Conservation (phyloP, 2,329 filamentous ascomycete genomes). For the Pseudocercospora eumusae region DNA sequence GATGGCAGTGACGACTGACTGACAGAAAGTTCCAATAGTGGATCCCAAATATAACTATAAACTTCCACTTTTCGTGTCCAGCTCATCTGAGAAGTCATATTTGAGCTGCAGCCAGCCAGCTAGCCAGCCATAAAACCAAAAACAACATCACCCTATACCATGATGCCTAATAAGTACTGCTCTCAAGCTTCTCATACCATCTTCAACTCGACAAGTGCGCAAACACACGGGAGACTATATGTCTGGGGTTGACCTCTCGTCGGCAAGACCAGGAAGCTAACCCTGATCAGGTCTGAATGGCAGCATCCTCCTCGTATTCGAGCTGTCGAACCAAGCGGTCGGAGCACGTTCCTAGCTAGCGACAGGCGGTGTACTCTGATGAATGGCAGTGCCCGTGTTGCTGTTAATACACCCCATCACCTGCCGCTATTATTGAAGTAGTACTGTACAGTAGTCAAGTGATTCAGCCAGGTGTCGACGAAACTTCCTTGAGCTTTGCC, state of each 20-base stretch:
- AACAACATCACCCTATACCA: neutral
- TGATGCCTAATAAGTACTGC: neutral
- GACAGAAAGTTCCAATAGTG: slow-evolving; percentile 7
- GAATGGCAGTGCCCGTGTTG: neutral
- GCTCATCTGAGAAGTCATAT: neutral
- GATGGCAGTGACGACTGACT: slow-evolving; percentile 8
- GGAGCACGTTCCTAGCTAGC: neutral
- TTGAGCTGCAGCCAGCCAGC: neutral
- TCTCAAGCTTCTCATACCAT: neutral
- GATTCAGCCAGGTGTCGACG: slow-evolving; percentile 19
- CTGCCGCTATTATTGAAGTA: neutral
- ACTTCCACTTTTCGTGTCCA: slow-evolving; percentile 4
- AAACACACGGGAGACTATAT: neutral
- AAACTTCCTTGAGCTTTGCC: slow-evolving; percentile 32
- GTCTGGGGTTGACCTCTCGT: neutral
- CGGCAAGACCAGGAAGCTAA: neutral
- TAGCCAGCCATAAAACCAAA: neutral
- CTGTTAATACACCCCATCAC: neutral
- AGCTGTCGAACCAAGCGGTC: neutral
- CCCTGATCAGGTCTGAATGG: neutral
- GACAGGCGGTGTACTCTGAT: neutral
- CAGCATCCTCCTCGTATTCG: slow-evolving; percentile 6
- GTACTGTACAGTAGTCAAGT: too few species aligned
- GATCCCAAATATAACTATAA: slow-evolving; percentile 11
- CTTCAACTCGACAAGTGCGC: neutral